phyloP scores from a whole-genome alignment of 1,284 basidiomycete species.

The Cutaneotrichosporon dermatis region DNA sequence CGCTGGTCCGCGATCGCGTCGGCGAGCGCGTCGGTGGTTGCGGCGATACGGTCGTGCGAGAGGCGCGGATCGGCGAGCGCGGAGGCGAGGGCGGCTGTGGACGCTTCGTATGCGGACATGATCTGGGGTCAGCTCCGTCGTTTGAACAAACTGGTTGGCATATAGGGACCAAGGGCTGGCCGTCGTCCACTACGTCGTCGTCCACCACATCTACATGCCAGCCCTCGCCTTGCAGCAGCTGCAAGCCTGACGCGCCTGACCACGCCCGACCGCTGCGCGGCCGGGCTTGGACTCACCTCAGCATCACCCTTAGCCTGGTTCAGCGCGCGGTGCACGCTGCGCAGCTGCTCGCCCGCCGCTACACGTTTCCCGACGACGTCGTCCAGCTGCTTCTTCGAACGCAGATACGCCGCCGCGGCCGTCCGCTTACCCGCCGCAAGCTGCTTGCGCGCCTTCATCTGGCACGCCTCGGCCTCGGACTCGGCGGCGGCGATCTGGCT shows the following conservation, averaged over 20 bases:
- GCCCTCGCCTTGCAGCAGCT: no score
- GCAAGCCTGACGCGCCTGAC: no score
- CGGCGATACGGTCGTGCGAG: constrained; percentile 69
- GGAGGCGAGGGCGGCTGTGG: constrained; percentile 66
- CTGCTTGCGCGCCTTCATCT: constrained; percentile 61
- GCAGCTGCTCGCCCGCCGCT: constrained; percentile 66
- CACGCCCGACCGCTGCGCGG: no score
- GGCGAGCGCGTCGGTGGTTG: constrained; percentile 79
- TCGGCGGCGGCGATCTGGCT: constrained; percentile 47
- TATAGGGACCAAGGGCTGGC: no score
- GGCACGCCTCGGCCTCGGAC: constrained; percentile 68
- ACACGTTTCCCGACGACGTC: constrained; percentile 71
- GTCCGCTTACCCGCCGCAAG: constrained; percentile 67
- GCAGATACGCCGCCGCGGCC: constrained; percentile 68
- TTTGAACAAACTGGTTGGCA: no score
- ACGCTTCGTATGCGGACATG: constrained; percentile 76
- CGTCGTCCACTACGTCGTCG: no score
- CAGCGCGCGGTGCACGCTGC: constrained; percentile 70
- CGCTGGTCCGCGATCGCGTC: constrained; percentile 73
- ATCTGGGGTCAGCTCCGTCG: constrained; percentile 55
- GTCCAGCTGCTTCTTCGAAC: constrained; percentile 73
- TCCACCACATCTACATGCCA: no score
- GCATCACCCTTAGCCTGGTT: constrained; percentile 84
- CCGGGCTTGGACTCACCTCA: constrained; percentile 56
- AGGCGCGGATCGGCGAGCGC: constrained; percentile 76